phyloP scores from a whole-genome alignment of 1,139 yeast genomes.

The Debaryomyces psychrophilus region DNA sequence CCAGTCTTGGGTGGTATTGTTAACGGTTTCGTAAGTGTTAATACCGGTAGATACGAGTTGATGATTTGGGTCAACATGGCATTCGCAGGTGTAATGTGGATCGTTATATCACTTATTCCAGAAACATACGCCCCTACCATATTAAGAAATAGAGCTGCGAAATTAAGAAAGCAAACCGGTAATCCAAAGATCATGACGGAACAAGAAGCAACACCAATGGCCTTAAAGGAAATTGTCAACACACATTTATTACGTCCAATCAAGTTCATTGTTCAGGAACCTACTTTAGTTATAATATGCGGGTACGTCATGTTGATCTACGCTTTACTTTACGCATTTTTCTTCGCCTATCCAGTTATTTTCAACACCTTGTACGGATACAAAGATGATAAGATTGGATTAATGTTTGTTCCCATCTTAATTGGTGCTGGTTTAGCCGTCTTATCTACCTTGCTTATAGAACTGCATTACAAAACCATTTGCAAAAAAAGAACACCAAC shows the following conservation, averaged over 20 bases:
- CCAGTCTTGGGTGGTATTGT: slow-evolving; percentile 92
- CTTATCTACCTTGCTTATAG: slow-evolving; percentile 70
- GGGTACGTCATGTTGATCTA: slow-evolving; percentile 85
- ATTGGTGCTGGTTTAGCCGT: slow-evolving; percentile 82
- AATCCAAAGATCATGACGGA: slow-evolving; percentile 85
- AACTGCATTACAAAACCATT: slow-evolving; percentile 57
- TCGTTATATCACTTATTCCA: slow-evolving; percentile 63
- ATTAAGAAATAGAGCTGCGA: slow-evolving; percentile 69
- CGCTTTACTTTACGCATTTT: slow-evolving; percentile 85
- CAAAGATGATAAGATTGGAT: slow-evolving; percentile 70
- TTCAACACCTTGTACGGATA: slow-evolving; percentile 67
- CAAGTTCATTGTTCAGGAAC: slow-evolving; percentile 74
- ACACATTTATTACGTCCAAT: slow-evolving; percentile 77
- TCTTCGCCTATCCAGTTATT: slow-evolving; percentile 85
- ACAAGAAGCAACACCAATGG: slow-evolving; percentile 78
- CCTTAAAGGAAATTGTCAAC: slow-evolving; percentile 63
- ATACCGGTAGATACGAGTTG: slow-evolving; percentile 66
- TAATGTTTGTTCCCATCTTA: slow-evolving; percentile 84
- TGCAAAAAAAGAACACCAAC: slow-evolving; percentile 63
- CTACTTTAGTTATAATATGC: slow-evolving; percentile 81
- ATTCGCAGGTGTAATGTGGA: slow-evolving; percentile 83
- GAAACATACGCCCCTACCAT: slow-evolving; percentile 93
- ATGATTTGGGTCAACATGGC: slow-evolving; percentile 93
- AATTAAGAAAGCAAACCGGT: slow-evolving; percentile 77
- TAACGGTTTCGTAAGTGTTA: slow-evolving; percentile 79